Base-by-base conservation (phyloP, 2,329 filamentous ascomycete species). In the Alternaria infectoria region DNA sequence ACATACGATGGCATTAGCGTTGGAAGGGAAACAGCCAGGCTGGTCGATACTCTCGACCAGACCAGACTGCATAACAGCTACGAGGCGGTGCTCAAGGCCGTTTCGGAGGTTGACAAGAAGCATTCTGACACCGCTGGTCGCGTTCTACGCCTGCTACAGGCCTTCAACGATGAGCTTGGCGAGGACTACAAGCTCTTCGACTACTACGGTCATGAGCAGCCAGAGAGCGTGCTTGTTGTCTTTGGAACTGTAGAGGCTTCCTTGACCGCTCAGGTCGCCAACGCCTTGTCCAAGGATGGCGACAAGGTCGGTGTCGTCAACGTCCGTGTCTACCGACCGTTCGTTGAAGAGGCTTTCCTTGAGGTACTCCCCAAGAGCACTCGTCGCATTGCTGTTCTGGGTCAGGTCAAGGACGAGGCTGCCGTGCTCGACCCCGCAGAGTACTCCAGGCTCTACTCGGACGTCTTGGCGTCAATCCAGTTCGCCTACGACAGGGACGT, bases 181-280 rank as follows among this genome's bases (percentile, higher is more conserved):
- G 98, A 96, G 47, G 90, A 95, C 69, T 99, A 99, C 79, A 88
- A 90, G 74, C 89, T 93, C 7, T 99, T 98, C 73, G 96, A 99
- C 82, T 99, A 99, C 83, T 88, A 91, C 74, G 96, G 96, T 23
- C 93, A 98, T 77, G 84, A 88, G 52, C 84, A 89, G 46, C 89
- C 96, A 5, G 91, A 95, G 69, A 89, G 90, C 10, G 93, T 99
- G 15, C 84, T 98, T 32, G 93, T 98, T 28, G 92, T 93, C 47
- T 97, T 99, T 73, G 96, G 96, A 71, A 97, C 93, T 64, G 89
- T 94, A 6, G 96, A 99, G 83, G 89, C 92, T 13, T 93, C 96
- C 72, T 84, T 98, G 64, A 89, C 93, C 61, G 90, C 91, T 69
- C 93, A 97, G 81, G 88, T 97, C 57, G 89, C 93, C 11, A 84